Evolutionary conservation across 306 rosid species (phyloP), one percentile per base, ranked within the genome.

Genomic region (Acmispon strigosus): DNA sequence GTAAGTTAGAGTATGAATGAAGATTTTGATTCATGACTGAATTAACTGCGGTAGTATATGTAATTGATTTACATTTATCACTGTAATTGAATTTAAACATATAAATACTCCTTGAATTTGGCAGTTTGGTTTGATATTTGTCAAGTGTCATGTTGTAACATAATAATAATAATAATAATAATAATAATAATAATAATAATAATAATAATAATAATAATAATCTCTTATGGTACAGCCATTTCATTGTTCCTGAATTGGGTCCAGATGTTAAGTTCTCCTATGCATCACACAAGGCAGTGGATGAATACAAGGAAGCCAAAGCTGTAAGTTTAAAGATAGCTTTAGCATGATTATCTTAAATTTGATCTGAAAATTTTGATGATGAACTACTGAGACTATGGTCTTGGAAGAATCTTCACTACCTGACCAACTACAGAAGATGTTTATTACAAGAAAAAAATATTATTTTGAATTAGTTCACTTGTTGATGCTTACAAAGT

Each of bases 231-330:
- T 83, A 76, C 85, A 91, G 97, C 85, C 97, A 91, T 77, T 91
- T 57, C 84, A 88, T 91, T 85, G 97, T 91, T 72, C 92, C 96
- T 53, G 97, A 91, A 80, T 61, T 91, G 84, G 85, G 91, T 13
- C 97, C 97, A 15, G 88, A 88, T 62, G 84, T 87, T 59, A 88
- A 80, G 34, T 91, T 91, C 83, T 82, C 87, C 50, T 88, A 91
- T 75, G 89, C 97, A 42, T 91, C 97, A 14, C 97, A 86, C 73
- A 86, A 91, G 83, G 96, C 88, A 6, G 96, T 91, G 70, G 79
- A 84, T 16, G 97, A 91, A 49, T 91, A 78, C 87, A 89, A 84
- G 27, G 97, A 89, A 79, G 97, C 96, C 44, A 89, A 85, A 75
- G 86, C 86, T 76, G 96, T 91, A 85, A 76, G 96, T 74, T 55